Conservation (phyloP, 192 early-diverging fungal species). For the Coemansia sp. region DNA sequence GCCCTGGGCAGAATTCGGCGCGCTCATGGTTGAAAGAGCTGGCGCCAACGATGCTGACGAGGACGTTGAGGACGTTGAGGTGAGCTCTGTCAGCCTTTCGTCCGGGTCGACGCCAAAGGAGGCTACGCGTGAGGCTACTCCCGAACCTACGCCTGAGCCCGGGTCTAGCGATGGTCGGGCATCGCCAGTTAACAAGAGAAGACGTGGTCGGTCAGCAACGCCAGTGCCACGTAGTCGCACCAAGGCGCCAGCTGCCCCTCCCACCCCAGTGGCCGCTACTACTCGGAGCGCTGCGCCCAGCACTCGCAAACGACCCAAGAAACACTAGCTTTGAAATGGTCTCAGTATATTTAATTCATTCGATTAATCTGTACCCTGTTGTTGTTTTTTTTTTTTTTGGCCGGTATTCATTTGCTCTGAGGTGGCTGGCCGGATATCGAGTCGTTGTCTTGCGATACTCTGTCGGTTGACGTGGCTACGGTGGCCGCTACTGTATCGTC, state of each 20-base stretch:
- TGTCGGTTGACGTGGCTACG: constrained; percentile 41
- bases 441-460: constrained; percentile 40
- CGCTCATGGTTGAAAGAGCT: constrained; percentile 51
- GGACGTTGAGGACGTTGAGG: constrained; percentile 18
- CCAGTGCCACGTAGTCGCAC: constrained; percentile 44
- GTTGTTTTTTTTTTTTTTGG: background rate
- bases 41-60: constrained; percentile 37
- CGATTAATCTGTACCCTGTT: background rate
- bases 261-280: constrained; percentile 30
- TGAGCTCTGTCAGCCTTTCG: constrained; percentile 13
- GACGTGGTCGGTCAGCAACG: constrained; percentile 43
- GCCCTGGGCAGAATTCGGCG: constrained; percentile 54
- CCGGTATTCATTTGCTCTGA: constrained; percentile 7
- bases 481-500: constrained; percentile 50
- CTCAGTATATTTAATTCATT: background rate
- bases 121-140: constrained; percentile 13
- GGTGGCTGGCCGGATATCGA: constrained; percentile 10
- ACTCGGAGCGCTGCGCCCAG: constrained; percentile 32
- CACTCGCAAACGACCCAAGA: constrained; percentile 34
- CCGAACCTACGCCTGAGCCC: constrained; percentile 19
- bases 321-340: constrained; percentile 14
- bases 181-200: constrained; percentile 29
- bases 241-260: constrained; percentile 34
- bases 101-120: constrained; percentile 8
- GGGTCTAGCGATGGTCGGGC: constrained; percentile 30